Base-by-base conservation (phyloP, 2,329 filamentous ascomycete species). In the Orbilia ellipsospora region DNA sequence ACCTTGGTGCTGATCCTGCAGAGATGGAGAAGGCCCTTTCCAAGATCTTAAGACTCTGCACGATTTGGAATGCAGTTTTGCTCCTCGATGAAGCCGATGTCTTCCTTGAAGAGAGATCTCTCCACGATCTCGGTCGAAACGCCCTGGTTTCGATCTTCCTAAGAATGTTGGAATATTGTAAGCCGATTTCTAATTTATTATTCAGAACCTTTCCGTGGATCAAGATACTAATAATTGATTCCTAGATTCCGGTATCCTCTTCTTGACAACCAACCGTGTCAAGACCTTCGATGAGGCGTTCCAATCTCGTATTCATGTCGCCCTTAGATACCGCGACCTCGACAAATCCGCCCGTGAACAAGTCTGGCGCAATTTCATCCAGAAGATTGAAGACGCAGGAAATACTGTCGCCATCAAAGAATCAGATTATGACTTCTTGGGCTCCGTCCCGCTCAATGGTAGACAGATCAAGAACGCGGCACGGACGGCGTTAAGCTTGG, bases 1-100 rank as follows among this genome's bases (percentile, higher is more conserved):
- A 82, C 42, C 77, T 83, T 0, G 82, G 81, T 2, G 79, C 78
- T 6, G 73, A 80, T 16, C 81, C 85, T 0, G 80, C 81, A 1
- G 79, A 81, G 2, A 87, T 96, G 0, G 93, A 96, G 81, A 85
- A 84, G 8, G 90, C 95, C 79, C 84, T 97, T 7, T 91, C 94
- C 80, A 92, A 92, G 81, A 94, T 96, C 60, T 87, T 96, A 70
- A 92, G 95, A 78, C 91, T 96, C 45, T 93, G 92, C 51, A 92
- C 95, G 79, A 89, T 89, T 0, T 97, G 93, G 93, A 91, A 92
- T 26, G 93, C 93, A 0, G 91, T 97, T 7, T 84, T 97, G 0
- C 87, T 96, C 2, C 87, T 97, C 0, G 93, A 96, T 79, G 93
- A 96, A 83, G 92, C 91, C 0, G 92, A 94, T 79, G 90, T 93